Conservation (phyloP, 169 alveolate species). For the Eimeria maxima region DNA sequence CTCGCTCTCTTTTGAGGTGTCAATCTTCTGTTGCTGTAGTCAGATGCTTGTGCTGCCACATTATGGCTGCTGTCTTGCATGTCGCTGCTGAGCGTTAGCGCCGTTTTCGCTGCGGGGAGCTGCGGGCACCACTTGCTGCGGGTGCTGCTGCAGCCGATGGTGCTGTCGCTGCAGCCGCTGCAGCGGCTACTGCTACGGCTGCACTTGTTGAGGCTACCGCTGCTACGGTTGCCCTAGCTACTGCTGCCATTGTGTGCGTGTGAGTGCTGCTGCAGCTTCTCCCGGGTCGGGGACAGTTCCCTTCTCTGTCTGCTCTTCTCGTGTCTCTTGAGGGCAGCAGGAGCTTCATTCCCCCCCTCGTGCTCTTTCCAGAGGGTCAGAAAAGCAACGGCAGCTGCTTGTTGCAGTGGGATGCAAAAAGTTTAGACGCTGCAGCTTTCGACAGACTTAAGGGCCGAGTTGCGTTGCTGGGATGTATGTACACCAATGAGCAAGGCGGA, state of each 20-base stretch:
- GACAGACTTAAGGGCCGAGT: slow-evolving; percentile 69
- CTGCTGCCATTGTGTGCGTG: not conserved
- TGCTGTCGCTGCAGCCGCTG: not conserved
- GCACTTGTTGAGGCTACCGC: not conserved
- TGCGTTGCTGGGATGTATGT: slow-evolving; percentile 75
- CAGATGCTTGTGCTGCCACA: not conserved
- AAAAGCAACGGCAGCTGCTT: slow-evolving; percentile 81
- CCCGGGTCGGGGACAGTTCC: slow-evolving; percentile 78
- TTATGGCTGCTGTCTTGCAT: not conserved
- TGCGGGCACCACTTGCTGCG: not conserved
- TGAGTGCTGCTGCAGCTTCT: slow-evolving; percentile 66
- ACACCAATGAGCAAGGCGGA: slow-evolving; percentile 32
- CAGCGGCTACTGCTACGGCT: not conserved
- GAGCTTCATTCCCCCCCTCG: slow-evolving; percentile 73
- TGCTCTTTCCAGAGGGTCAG: slow-evolving; percentile 82
- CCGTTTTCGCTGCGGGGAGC: not conserved
- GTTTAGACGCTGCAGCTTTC: slow-evolving; percentile 77
- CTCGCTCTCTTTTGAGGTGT: slow-evolving; percentile 76
- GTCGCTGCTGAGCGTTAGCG: not conserved
- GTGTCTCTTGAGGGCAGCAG: slow-evolving; percentile 53
- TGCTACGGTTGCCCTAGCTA: not conserved
- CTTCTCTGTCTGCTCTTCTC: slow-evolving; percentile 70
- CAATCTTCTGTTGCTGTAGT: slow-evolving; percentile 21
- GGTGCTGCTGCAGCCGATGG: not conserved
- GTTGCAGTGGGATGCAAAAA: slow-evolving; percentile 71